A percentile compares a stretch with the other conserved stretches of the same genome.
phyloP scores from a whole-genome alignment of 202 grass and related monocot species.

The Sporobolus alterniflorus region DNA sequence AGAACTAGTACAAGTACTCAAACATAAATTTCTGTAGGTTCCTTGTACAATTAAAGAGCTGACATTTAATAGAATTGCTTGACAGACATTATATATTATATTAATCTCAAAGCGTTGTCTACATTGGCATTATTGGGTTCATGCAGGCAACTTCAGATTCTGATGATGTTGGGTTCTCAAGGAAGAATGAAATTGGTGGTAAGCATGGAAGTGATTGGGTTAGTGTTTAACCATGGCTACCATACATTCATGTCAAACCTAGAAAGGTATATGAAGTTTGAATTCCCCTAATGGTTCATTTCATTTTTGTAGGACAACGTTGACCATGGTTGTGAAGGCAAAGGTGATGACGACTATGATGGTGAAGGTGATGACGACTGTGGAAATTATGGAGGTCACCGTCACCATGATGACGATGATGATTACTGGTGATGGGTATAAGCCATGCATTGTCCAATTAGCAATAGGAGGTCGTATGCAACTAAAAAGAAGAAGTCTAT shows the following conservation, averaged over 20 bases:
- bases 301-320: neutral
- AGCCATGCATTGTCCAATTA: too few relatives aligned
- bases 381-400: too few relatives aligned
- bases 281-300: neutral
- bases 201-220: neutral
- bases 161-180: constrained; percentile 1
- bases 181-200: neutral
- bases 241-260: neutral
- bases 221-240: neutral
- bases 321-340: neutral
- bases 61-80: too few relatives aligned
- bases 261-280: neutral
- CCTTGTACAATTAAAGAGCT: too few relatives aligned
- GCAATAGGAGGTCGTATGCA: too few relatives aligned
- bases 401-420: too few relatives aligned
- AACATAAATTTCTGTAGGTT: too few relatives aligned
- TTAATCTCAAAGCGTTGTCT: neutral
- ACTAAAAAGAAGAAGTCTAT: too few relatives aligned
- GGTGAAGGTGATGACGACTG: too few relatives aligned
- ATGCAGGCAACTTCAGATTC: neutral
- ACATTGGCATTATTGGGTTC: neutral
- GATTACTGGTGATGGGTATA: too few relatives aligned
- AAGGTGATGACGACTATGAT: too few relatives aligned
- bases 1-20: too few relatives aligned
- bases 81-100: neutral